Conservation (phyloP, 257 asterid species). For the Plantago elongata region DNA sequence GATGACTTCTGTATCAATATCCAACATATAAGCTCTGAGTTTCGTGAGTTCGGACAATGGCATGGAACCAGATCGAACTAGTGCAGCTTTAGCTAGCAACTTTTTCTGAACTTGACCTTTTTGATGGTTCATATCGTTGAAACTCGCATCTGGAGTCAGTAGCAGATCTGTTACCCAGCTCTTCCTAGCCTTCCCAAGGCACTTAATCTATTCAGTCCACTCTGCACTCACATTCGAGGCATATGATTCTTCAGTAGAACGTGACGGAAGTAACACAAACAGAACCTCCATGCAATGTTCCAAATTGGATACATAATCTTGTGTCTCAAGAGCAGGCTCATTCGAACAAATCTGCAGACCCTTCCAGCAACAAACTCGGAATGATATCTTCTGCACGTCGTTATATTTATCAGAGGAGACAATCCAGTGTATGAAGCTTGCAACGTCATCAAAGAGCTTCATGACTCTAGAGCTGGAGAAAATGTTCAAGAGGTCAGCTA, state of each 20-base stretch:
- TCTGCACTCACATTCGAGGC: constrained; percentile 37
- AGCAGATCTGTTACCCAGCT: constrained; percentile 69
- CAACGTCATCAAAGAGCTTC: constrained; percentile 69
- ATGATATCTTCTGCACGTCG: constrained; percentile 38
- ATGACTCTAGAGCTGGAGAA: constrained; percentile 65
- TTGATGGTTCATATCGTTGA: constrained; percentile 28
- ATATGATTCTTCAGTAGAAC: constrained; percentile 26
- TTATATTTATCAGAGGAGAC: constrained; percentile 43
- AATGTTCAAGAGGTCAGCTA: constrained; percentile 59
- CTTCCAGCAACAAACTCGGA: constrained; percentile 87
- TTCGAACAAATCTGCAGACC: constrained; percentile 64
- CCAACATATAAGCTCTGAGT: constrained; percentile 53
- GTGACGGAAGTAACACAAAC: constrained; percentile 54
- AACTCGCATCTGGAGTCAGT: constrained; percentile 49
- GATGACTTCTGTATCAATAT: constrained; percentile 57
- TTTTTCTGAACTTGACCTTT: constrained; percentile 35
- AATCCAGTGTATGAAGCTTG: constrained; percentile 46
- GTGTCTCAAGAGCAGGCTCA: constrained; percentile 39
- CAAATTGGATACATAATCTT: constrained; percentile 39
- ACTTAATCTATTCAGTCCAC: constrained; percentile 78
- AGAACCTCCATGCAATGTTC: constrained; percentile 75
- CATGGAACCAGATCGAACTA: constrained; percentile 63
- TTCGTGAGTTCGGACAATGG: constrained; percentile 62
- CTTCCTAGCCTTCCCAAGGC: constrained; percentile 72
- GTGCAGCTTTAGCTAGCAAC: constrained; percentile 64